phyloP scores from a whole-genome alignment of 2,329 filamentous ascomycete genomes.

The Pseudogymnoascus sp. region DNA sequence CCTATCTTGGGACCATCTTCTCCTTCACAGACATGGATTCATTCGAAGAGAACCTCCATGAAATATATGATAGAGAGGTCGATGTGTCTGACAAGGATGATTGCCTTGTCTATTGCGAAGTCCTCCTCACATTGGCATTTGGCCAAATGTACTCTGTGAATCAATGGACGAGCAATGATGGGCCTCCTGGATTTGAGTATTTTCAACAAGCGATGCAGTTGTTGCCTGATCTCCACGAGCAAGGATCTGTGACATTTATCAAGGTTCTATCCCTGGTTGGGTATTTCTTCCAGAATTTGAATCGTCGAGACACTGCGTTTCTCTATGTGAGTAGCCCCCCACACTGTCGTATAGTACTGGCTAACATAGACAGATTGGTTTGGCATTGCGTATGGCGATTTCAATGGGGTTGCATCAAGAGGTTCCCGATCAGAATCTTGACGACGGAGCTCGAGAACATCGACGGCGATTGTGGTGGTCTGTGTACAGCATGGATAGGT shows the following conservation, averaged over 20 bases:
- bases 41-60: slow-evolving; percentile 38
- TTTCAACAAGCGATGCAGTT: slow-evolving; percentile 44
- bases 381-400: slow-evolving; percentile 49
- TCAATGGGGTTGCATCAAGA: slow-evolving; percentile 49
- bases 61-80: slow-evolving; percentile 36
- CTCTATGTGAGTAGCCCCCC: slow-evolving; percentile 34
- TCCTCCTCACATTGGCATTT: slow-evolving; percentile 45
- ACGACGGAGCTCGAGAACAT: slow-evolving; percentile 37
- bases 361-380: slow-evolving; percentile 32
- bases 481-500: slow-evolving; percentile 45
- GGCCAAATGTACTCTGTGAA: slow-evolving; percentile 51
- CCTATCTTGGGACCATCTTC: slow-evolving; percentile 50
- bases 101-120: slow-evolving; percentile 43
- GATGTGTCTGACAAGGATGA: slow-evolving; percentile 37
- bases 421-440: slow-evolving; percentile 32
- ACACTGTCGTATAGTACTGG: neutral
- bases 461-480: slow-evolving; percentile 48
- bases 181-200: slow-evolving; percentile 47
- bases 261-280: slow-evolving; percentile 46
- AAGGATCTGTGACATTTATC: slow-evolving; percentile 45
- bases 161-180: slow-evolving; percentile 43
- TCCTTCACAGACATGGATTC: slow-evolving; percentile 39
- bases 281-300: slow-evolving; percentile 50
- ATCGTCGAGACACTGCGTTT: slow-evolving; percentile 46
- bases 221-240: slow-evolving; percentile 46